These are phyloP conservation scores for Dionaea muscipula DNA, from an alignment of 179 eudicot species.

Conservation along the genomic window DNA sequence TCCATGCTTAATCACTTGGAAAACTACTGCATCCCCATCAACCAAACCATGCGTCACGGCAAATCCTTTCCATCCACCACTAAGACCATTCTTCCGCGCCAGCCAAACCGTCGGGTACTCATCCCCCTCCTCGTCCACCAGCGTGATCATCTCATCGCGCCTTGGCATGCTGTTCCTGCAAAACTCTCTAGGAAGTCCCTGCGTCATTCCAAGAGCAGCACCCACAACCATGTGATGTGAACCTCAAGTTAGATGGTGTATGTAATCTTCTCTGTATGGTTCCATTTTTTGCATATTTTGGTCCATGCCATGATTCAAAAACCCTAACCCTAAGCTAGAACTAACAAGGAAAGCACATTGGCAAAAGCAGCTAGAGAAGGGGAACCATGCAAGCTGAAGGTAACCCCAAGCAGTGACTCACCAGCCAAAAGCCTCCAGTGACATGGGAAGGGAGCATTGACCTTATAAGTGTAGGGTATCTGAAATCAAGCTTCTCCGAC, in stretches of 20 bases:
- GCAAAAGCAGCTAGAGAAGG: too few species aligned
- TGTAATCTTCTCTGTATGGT: too few species aligned
- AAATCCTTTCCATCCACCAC: constrained; percentile 93
- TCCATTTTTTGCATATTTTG: too few species aligned
- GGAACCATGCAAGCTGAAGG: too few species aligned
- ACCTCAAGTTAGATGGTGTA: too few species aligned
- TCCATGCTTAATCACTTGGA: constrained; percentile 40
- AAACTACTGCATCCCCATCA: constrained; percentile 82
- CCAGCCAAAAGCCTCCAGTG: constrained; percentile 88
- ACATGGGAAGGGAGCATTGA: constrained; percentile 91
- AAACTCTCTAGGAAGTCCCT: constrained; percentile 61
- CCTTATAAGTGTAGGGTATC: constrained; percentile 47
- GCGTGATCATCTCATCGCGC: constrained; percentile 40
- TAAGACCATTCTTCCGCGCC: constrained; percentile 60
- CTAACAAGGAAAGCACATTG: too few species aligned
- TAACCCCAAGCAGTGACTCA: too few species aligned
- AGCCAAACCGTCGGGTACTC: constrained; percentile 51
- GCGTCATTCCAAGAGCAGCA: neutral
- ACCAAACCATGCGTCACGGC: constrained; percentile 53
- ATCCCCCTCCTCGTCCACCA: constrained; percentile 66
- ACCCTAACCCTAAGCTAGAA: too few species aligned
- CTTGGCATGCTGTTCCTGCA: constrained; percentile 49
- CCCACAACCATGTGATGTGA: too few species aligned
- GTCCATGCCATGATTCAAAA: too few species aligned
- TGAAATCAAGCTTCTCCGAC: constrained; percentile 29